These are phyloP conservation scores for Ophiosphaerella korrae DNA, from an alignment of 2,329 filamentous ascomycete genomes.

Conservation along the genomic window DNA sequence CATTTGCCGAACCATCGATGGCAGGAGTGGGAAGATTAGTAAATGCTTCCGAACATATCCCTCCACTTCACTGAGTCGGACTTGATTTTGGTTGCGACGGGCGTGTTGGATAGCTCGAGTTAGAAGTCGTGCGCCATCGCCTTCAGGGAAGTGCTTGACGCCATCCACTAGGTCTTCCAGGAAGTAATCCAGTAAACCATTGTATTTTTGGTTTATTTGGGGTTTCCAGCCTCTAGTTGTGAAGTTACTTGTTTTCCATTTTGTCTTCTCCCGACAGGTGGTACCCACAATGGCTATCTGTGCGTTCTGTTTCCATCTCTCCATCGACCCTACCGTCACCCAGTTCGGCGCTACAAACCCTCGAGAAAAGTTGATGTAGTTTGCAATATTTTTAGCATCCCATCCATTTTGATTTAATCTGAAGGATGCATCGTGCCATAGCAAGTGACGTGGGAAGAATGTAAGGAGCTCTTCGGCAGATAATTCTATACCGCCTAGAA, in stretches of 20 bases:
- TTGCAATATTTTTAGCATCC: not conserved
- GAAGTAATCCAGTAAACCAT: not conserved
- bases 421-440: not conserved
- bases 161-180: not conserved
- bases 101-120: not conserved
- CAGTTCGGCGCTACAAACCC: not conserved
- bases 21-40: no score
- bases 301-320: not conserved
- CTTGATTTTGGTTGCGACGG: not conserved
- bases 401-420: not conserved
- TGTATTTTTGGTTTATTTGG: not conserved
- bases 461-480: not conserved
- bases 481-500: not conserved
- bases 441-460: not conserved
- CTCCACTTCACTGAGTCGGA: not conserved
- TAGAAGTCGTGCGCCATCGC: not conserved
- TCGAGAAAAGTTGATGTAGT: not conserved
- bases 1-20: no score
- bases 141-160: not conserved
- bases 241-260: not conserved
- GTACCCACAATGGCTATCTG: not conserved
- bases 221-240: not conserved
- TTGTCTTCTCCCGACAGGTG: no score
- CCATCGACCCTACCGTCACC: not conserved
- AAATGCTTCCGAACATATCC: not conserved